Evolutionary conservation across 75 land plant genomes (phyloP).

Genomic region (Sequoia sempervirens): DNA sequence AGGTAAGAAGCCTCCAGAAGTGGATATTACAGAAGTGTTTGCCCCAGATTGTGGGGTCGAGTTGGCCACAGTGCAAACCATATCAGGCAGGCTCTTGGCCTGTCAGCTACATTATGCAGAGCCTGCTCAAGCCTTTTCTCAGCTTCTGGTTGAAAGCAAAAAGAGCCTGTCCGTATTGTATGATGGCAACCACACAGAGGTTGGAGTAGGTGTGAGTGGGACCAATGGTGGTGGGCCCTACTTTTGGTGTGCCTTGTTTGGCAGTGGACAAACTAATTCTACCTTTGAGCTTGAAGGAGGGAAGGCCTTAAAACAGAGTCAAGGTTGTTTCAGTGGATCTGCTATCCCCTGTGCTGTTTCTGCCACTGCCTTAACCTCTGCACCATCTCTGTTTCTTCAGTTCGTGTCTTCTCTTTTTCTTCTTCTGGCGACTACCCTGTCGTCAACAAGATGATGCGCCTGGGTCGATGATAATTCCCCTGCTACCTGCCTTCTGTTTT

Average conservation of each 20-base stretch:
- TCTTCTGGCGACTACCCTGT: no score
- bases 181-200: constrained; percentile 32
- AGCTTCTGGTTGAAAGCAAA: constrained; percentile 27
- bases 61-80: constrained; percentile 54
- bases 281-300: constrained; percentile 58
- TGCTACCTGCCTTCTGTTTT: no score
- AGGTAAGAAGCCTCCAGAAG: constrained; percentile 31
- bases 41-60: constrained; percentile 78
- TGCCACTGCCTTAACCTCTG: neutral
- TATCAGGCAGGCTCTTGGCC: constrained; percentile 48
- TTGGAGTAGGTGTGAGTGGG: constrained; percentile 49
- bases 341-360: constrained; percentile 27
- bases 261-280: constrained; percentile 35
- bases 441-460: no score
- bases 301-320: constrained; percentile 42
- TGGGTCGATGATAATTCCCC: no score
- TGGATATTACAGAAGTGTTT: constrained; percentile 52
- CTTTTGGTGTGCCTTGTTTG: constrained; percentile 65
- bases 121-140: constrained; percentile 48
- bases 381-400: no score
- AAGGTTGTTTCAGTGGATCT: constrained; percentile 67
- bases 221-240: constrained; percentile 29
- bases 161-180: constrained; percentile 26
- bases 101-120: constrained; percentile 37
- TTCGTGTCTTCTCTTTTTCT: no score